Evolutionary conservation across 1,139 yeast genomes (phyloP).

Genomic region (Hyphopichia buzzinii): DNA sequence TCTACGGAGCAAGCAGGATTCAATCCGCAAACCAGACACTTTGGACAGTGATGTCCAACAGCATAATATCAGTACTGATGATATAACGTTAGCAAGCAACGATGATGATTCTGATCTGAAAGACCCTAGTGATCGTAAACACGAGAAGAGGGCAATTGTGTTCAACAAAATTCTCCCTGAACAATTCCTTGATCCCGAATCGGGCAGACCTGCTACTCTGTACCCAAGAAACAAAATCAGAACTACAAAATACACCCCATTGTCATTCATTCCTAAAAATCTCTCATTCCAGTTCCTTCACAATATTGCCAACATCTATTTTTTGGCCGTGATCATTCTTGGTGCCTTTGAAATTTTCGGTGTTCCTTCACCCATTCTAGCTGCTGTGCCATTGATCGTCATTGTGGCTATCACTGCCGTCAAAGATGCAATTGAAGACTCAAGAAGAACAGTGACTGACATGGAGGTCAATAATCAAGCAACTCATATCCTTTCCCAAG

Average conservation of each 20-base stretch:
- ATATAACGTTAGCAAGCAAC: slow-evolving; percentile 20
- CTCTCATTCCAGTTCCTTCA: slow-evolving; percentile 46
- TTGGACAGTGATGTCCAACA: not conserved
- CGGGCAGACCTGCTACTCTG: slow-evolving; percentile 26
- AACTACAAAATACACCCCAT: slow-evolving; percentile 60
- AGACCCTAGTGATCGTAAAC: slow-evolving; percentile 42
- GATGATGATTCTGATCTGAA: slow-evolving; percentile 21
- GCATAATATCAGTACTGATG: slow-evolving; percentile 9
- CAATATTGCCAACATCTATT: slow-evolving; percentile 57
- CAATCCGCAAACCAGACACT: slow-evolving; percentile 24
- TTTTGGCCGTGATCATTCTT: slow-evolving; percentile 48
- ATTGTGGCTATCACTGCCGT: slow-evolving; percentile 54
- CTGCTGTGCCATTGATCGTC: slow-evolving; percentile 59
- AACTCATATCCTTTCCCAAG: slow-evolving; percentile 41
- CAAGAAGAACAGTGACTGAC: slow-evolving; percentile 51
- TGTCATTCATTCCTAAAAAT: slow-evolving; percentile 54
- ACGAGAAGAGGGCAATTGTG: slow-evolving; percentile 54
- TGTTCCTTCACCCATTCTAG: slow-evolving; percentile 53
- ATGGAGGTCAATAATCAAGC: slow-evolving; percentile 52
- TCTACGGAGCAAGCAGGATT: slow-evolving; percentile 8
- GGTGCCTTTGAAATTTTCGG: slow-evolving; percentile 58
- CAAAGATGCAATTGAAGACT: slow-evolving; percentile 59
- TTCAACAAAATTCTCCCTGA: slow-evolving; percentile 71
- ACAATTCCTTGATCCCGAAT: slow-evolving; percentile 50
- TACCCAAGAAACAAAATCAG: slow-evolving; percentile 58